A percentile compares a stretch with the other conserved stretches of the same genome.
Evolutionary conservation across 805 yeast species (phyloP).

Genomic region (Metschnikowia similis): DNA sequence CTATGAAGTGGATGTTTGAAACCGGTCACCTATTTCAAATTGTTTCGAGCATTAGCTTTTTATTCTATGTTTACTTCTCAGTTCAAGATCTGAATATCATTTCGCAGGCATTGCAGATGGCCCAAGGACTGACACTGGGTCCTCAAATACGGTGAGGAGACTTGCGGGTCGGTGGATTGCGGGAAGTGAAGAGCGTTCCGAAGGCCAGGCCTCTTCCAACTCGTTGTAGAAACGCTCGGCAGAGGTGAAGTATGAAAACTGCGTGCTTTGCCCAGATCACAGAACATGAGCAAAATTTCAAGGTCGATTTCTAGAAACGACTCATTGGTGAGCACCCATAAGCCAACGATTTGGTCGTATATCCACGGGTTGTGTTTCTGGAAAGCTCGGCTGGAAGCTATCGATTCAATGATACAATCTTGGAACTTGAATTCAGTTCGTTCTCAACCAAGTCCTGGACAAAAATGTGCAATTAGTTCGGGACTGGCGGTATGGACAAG

Average conservation of each 20-base stretch:
- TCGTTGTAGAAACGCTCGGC: conserved; percentile 2
- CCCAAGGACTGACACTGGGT: too few species aligned
- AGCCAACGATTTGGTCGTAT: conserved; percentile 4
- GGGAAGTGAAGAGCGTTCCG: too few species aligned
- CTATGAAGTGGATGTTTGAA: too few species aligned
- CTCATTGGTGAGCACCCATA: conserved; percentile 11
- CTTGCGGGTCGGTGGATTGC: too few species aligned
- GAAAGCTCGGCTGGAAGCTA: neutral
- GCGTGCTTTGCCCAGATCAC: conserved; percentile 5
- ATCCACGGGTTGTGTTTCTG: conserved; percentile 5
- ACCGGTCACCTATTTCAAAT: too few species aligned
- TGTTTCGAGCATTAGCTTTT: too few species aligned
- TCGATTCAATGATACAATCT: conserved; percentile 12
- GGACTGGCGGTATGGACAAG: too few species aligned
- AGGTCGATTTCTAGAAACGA: conserved; percentile 8
- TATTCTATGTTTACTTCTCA: too few species aligned
- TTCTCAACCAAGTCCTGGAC: conserved; percentile 14
- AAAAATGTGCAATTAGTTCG: too few species aligned
- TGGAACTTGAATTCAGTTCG: conserved; percentile 11
- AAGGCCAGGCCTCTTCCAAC: conserved; percentile 12
- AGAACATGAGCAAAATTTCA: conserved; percentile 6
- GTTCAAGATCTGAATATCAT: too few species aligned
- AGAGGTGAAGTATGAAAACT: conserved; percentile 4
- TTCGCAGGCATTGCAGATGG: too few species aligned
- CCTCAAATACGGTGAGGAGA: too few species aligned